A percentile compares a stretch with the other conserved stretches of the same genome.
Conservation (phyloP, 164 flowering plant genomes). For the Echeveria elegans region DNA sequence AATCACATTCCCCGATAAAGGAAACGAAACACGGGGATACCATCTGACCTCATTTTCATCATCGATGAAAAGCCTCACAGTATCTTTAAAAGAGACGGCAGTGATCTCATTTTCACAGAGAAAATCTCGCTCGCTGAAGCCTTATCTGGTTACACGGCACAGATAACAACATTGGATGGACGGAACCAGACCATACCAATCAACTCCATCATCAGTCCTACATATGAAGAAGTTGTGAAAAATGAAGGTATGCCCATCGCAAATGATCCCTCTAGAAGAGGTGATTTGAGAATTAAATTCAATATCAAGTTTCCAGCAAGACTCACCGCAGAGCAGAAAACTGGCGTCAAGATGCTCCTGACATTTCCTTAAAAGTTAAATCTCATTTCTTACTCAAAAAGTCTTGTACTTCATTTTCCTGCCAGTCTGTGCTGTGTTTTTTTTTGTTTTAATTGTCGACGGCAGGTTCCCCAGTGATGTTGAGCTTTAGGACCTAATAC, state of each 20-base stretch:
- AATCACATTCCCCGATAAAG: constrained; percentile 87
- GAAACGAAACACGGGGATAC: constrained; percentile 76
- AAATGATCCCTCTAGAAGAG: neutral
- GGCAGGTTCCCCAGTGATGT: too few relatives aligned
- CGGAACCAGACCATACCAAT: neutral
- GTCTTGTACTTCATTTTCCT: too few relatives aligned
- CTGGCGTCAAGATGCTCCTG: neutral
- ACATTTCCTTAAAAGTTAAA: neutral
- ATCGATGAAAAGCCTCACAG: constrained; percentile 85
- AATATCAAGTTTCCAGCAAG: neutral
- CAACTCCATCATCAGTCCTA: neutral
- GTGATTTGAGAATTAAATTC: neutral
- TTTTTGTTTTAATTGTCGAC: too few relatives aligned
- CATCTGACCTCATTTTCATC: constrained; percentile 77
- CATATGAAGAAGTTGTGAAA: neutral
- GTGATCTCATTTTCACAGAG: constrained; percentile 62
- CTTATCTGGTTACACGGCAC: neutral
- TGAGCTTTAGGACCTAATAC: too few relatives aligned
- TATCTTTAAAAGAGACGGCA: constrained; percentile 76
- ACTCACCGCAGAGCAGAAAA: neutral
- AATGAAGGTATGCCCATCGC: neutral
- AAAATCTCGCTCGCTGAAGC: neutral
- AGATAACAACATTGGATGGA: neutral
- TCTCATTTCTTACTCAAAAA: too few relatives aligned
- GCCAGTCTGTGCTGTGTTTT: too few relatives aligned